phyloP scores from a whole-genome alignment of 1,139 yeast species.

The Kodamaea suecica region DNA sequence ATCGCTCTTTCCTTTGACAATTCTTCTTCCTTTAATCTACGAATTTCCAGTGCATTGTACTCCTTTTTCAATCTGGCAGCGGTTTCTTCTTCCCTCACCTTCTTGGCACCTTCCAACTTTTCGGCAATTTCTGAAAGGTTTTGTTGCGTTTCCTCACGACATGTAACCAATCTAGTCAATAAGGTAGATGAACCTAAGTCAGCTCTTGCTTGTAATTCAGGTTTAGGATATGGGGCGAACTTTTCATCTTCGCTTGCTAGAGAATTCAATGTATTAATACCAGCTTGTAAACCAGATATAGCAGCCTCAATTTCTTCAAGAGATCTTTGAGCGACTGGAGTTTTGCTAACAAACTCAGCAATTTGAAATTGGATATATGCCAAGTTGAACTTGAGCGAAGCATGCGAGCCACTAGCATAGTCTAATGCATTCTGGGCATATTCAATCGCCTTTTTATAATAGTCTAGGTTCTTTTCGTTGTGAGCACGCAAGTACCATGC shows the following conservation, averaged over 20 bases:
- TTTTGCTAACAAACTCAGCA: slow-evolving; percentile 75
- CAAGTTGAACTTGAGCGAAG: slow-evolving; percentile 66
- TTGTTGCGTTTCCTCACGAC: slow-evolving; percentile 68
- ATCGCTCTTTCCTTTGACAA: slow-evolving; percentile 65
- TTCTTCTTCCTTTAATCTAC: slow-evolving; percentile 46
- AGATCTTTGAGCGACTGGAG: slow-evolving; percentile 58
- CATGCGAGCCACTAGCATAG: slow-evolving; percentile 31
- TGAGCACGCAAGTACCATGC: slow-evolving; percentile 88
- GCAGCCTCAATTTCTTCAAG: slow-evolving; percentile 61
- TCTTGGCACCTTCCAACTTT: slow-evolving; percentile 72
- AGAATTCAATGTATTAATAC: slow-evolving; percentile 57
- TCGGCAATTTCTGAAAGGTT: slow-evolving; percentile 57
- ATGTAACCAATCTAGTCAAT: slow-evolving; percentile 65
- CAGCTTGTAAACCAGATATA: slow-evolving; percentile 56
- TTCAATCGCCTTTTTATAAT: slow-evolving; percentile 59
- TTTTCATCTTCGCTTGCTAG: slow-evolving; percentile 53
- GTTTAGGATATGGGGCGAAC: slow-evolving; percentile 71
- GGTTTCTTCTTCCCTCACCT: slow-evolving; percentile 58
- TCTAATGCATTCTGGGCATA: slow-evolving; percentile 59
- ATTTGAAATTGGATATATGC: slow-evolving; percentile 85
- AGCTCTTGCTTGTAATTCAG: slow-evolving; percentile 81
- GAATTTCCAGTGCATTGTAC: slow-evolving; percentile 40
- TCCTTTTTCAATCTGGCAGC: slow-evolving; percentile 36
- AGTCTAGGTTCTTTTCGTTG: slow-evolving; percentile 60
- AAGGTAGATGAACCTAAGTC: slow-evolving; percentile 78